Evolutionary conservation across 179 eudicot genomes (phyloP).

Genomic region (Carnegiea gigantea): DNA sequence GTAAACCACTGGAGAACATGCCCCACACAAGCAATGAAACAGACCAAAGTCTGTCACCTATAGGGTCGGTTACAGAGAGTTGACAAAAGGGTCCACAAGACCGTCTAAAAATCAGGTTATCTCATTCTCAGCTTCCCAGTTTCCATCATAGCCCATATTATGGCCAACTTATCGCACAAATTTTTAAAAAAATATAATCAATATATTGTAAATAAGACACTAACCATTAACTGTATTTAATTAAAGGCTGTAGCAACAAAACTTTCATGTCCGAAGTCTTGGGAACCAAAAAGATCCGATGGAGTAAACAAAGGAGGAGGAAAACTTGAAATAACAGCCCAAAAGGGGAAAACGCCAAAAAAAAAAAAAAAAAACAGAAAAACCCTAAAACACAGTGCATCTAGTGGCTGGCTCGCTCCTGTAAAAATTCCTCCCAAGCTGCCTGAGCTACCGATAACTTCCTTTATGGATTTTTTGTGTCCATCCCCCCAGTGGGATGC

Average conservation of each 20-base stretch:
- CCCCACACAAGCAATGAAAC: too few relatives aligned
- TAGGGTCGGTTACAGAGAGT: too few relatives aligned
- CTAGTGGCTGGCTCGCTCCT: not conserved
- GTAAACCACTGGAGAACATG: too few relatives aligned
- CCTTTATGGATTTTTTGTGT: conserved; percentile 26
- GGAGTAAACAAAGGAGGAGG: not conserved
- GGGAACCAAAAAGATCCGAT: not conserved
- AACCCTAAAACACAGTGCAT: conserved; percentile 14
- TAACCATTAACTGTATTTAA: not conserved
- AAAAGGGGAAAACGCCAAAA: not conserved
- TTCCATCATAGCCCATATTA: not conserved
- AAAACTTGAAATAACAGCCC: not conserved
- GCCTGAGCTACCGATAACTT: conserved; percentile 32
- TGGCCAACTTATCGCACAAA: not conserved
- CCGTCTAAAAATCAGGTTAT: too few relatives aligned
- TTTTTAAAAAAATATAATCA: not conserved
- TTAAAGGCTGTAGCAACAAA: not conserved
- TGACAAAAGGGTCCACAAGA: too few relatives aligned
- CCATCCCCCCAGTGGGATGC: conserved; percentile 26
- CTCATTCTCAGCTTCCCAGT: not conserved
- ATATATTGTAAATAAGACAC: not conserved
- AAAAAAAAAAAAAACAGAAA: too few relatives aligned
- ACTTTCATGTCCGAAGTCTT: not conserved
- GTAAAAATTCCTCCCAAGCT: conserved; percentile 14
- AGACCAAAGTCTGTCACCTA: too few relatives aligned